Conservation (phyloP, 768 basidiomycete species). For the Collybia nuda region DNA sequence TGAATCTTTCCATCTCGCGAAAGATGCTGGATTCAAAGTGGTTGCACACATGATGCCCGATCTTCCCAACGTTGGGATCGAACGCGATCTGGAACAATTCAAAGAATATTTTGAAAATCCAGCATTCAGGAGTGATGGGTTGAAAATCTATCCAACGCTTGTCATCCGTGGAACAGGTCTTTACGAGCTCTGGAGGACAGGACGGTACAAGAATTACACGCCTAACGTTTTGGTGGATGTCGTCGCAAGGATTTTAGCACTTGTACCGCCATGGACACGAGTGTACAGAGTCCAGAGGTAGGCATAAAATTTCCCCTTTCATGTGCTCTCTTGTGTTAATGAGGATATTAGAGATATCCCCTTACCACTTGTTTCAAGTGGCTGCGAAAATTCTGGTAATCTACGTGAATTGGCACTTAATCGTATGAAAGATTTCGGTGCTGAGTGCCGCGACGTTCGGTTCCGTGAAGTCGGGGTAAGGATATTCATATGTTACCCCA, state of each 20-base stretch:
- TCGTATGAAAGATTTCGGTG: conserved; percentile 99
- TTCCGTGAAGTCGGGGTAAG: conserved; percentile 97
- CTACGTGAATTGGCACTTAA: conserved; percentile 93
- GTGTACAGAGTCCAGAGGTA: conserved; percentile 97
- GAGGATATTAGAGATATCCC: conserved; percentile 79
- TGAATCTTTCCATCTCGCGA: conserved; percentile 96
- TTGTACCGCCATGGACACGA: conserved; percentile 98
- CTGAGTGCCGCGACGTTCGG: conserved; percentile 94
- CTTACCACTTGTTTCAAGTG: conserved; percentile 92
- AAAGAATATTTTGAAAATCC: conserved; percentile 99
- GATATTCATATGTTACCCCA: conserved; percentile 12
- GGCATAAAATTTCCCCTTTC: conserved; percentile 14
- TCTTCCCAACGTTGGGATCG: conserved; percentile 94
- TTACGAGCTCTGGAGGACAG: conserved; percentile 95
- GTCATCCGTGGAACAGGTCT: conserved; percentile 97
- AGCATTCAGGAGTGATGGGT: conserved; percentile 92
- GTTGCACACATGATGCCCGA: conserved; percentile 99
- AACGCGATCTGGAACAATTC: conserved; percentile 97
- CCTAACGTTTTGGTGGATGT: conserved; percentile 99
- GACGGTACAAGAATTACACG: conserved; percentile 98
- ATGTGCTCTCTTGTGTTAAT: conserved; percentile 4
- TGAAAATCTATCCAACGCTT: conserved; percentile 97
- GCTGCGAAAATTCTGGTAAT: conserved; percentile 97
- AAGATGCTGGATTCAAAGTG: conserved; percentile 99
- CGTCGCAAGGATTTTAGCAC: conserved; percentile 90